phyloP scores from a whole-genome alignment of 495 filamentous ascomycete species.

The Cenococcum geophilum region DNA sequence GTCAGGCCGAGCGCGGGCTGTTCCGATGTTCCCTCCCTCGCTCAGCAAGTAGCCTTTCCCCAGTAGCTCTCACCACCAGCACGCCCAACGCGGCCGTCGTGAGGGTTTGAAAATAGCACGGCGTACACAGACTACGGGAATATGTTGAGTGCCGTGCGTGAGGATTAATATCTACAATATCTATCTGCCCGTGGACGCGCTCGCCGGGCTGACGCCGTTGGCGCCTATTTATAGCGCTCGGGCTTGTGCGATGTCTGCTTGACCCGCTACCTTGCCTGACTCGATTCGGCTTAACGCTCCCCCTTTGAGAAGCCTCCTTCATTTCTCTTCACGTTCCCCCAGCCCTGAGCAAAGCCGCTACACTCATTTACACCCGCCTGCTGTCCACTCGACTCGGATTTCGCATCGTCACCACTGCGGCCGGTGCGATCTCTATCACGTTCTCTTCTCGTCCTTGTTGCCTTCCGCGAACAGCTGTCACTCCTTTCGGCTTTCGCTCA shows the following conservation, averaged over 20 bases:
- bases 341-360: conserved; percentile 9
- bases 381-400: conserved; percentile 23
- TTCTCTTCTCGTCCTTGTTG: conserved; percentile 24
- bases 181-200: neutral
- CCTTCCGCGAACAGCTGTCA: conserved; percentile 31
- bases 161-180: neutral
- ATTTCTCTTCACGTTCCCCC: conserved; percentile 6
- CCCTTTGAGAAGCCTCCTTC: conserved; percentile 14
- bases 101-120: neutral
- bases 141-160: no score
- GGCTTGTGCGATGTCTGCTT: conserved; percentile 1
- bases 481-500: conserved; percentile 31
- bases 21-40: neutral
- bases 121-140: neutral
- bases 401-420: conserved; percentile 27
- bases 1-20: neutral
- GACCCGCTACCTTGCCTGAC: neutral
- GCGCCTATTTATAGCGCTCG: neutral
- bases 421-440: conserved; percentile 28
- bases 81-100: no score
- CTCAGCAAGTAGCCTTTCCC: neutral
- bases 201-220: neutral
- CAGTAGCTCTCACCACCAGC: neutral
- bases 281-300: conserved; percentile 4
- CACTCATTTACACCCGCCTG: conserved; percentile 26